These are phyloP conservation scores for Ganoderma multipileum DNA, from an alignment of 1,284 basidiomycete species.

Conservation along the genomic window DNA sequence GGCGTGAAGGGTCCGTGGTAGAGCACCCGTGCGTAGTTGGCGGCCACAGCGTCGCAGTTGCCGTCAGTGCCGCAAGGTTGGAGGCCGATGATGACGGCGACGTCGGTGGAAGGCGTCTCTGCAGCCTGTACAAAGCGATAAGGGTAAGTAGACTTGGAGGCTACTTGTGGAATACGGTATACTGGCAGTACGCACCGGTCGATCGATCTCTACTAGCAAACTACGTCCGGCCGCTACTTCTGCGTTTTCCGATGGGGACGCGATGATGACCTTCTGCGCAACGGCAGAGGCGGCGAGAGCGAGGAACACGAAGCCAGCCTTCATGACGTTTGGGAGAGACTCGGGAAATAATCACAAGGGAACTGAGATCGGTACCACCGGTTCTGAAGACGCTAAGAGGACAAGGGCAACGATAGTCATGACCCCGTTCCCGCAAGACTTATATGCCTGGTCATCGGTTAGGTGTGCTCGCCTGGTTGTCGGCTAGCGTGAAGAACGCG, in stretches of 20 bases:
- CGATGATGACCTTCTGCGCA: conserved; percentile 8
- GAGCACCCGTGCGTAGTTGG: neutral
- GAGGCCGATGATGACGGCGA: conserved; percentile 11
- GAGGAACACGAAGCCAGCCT: conserved; percentile 13
- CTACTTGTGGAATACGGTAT: neutral
- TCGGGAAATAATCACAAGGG: neutral
- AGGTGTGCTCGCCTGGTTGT: neutral
- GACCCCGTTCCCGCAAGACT: neutral
- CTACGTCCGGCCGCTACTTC: conserved; percentile 1
- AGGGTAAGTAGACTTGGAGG: neutral
- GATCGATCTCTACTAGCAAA: conserved; percentile 8
- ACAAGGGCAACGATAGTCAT: neutral
- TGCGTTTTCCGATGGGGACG: neutral
- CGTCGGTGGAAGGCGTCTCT: conserved; percentile 7
- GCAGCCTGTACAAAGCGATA: neutral
- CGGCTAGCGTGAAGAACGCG: conserved; percentile 2
- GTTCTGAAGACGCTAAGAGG: neutral
- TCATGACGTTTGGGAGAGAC: neutral
- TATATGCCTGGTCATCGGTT: neutral
- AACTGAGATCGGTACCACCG: neutral
- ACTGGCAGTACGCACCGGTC: neutral
- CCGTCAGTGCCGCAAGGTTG: neutral
- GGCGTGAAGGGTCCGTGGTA: conserved; percentile 1
- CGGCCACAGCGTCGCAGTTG: conserved; percentile 6
- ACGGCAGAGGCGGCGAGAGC: conserved; percentile 6